Conservation (phyloP, 1,284 basidiomycete genomes). For the Ustilago loliicola region DNA sequence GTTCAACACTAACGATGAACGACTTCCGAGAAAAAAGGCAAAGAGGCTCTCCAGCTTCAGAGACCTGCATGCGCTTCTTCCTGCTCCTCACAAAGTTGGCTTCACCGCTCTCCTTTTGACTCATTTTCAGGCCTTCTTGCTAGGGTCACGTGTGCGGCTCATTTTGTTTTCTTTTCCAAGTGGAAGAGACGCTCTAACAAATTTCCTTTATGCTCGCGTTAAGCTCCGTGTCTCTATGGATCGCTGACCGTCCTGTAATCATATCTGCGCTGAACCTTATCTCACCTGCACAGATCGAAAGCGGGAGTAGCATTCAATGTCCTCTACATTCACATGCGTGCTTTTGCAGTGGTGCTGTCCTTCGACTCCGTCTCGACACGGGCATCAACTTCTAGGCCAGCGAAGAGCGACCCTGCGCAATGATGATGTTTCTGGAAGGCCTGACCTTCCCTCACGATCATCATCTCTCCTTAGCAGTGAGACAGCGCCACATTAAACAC, state of each 20-base stretch:
- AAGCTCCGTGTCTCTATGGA: slow-evolving; percentile 20
- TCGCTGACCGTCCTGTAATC: slow-evolving; percentile 12
- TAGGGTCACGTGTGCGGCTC: slow-evolving; percentile 7
- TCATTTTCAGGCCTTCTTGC: slow-evolving; percentile 20
- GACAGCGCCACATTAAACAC: no score
- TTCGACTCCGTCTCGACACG: not conserved
- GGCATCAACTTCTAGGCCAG: not conserved
- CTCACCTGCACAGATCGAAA: not conserved
- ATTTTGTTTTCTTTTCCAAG: not conserved
- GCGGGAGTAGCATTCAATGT: not conserved
- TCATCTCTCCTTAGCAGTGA: not conserved
- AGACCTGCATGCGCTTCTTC: slow-evolving; percentile 15
- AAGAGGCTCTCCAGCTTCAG: not conserved
- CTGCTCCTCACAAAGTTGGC: no score
- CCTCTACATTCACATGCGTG: not conserved
- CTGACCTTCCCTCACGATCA: not conserved
- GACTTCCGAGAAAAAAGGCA: slow-evolving; percentile 1
- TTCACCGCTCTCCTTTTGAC: slow-evolving; percentile 27
- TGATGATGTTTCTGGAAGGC: not conserved
- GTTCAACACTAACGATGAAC: not conserved
- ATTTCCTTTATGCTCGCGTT: not conserved
- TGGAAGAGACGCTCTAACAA: not conserved
- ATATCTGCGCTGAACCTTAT: slow-evolving; percentile 5
- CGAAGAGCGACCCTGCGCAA: not conserved
- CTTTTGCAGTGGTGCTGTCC: not conserved